Percentiles rank a stretch among this genome's conserved stretches.
Evolutionary conservation across 352 stramenopile species (phyloP).

Genomic region (Phytophthora pinifolia): DNA sequence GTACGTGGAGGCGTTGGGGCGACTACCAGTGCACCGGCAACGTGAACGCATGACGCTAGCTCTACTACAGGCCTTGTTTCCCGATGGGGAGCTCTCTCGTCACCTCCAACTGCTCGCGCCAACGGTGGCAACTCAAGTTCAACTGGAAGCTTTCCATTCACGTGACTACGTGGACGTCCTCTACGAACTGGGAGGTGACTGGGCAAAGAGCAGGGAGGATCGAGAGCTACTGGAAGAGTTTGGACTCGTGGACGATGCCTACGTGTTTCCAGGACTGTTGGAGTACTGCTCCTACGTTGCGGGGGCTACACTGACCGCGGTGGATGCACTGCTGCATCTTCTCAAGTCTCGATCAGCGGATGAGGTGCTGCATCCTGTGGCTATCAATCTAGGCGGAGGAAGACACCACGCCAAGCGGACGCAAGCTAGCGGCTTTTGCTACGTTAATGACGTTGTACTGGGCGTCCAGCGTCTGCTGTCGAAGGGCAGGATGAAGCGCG

Average conservation of each 20-base stretch:
- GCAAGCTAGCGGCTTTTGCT: slow-evolving; percentile 93
- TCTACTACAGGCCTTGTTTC: slow-evolving; percentile 31
- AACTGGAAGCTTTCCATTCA: slow-evolving; percentile 41
- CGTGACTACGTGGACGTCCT: slow-evolving; percentile 11
- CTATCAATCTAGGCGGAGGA: slow-evolving; percentile 97
- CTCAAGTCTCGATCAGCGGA: slow-evolving; percentile 10
- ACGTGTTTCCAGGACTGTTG: slow-evolving; percentile 51
- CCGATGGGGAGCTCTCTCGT: slow-evolving; percentile 13
- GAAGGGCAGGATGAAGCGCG: slow-evolving; percentile 40
- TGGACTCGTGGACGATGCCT: slow-evolving; percentile 67
- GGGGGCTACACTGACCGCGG: slow-evolving; percentile 60
- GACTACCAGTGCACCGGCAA: slow-evolving; percentile 36
- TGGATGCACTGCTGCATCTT: slow-evolving; percentile 45
- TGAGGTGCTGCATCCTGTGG: slow-evolving; percentile 48
- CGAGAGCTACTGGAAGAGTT: slow-evolving; percentile 25
- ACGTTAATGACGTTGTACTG: slow-evolving; percentile 98
- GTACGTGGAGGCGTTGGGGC: slow-evolving; percentile 32
- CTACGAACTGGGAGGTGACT: slow-evolving; percentile 4
- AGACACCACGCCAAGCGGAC: slow-evolving; percentile 97
- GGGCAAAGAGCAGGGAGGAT: background rate
- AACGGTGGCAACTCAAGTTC: slow-evolving; percentile 24
- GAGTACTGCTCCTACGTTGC: slow-evolving; percentile 62
- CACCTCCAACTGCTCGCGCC: slow-evolving; percentile 40
- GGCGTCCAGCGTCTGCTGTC: slow-evolving; percentile 98
- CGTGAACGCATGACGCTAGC: slow-evolving; percentile 49